phyloP scores from a whole-genome alignment of 1,284 basidiomycete genomes.

The Ceratobasidium theobromae region DNA sequence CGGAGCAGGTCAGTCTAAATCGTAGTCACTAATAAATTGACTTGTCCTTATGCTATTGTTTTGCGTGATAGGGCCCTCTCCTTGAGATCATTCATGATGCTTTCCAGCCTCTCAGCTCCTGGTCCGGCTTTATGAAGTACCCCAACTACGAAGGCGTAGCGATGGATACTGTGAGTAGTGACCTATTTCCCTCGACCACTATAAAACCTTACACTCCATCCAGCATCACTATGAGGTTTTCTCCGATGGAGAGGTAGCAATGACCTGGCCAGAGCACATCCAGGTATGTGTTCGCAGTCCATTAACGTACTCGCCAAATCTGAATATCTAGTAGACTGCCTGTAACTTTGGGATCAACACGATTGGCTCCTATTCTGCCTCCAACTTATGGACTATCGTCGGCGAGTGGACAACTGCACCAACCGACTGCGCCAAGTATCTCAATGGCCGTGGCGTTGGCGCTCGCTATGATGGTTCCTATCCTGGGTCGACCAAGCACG shows the following conservation, averaged over 20 bases:
- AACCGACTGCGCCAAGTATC: slow-evolving; percentile 81
- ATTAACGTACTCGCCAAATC: neutral
- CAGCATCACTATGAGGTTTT: slow-evolving; percentile 85
- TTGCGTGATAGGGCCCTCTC: slow-evolving; percentile 52
- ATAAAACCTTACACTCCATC: slow-evolving; percentile 44
- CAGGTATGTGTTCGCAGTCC: slow-evolving; percentile 39
- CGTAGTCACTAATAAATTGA: slow-evolving; percentile 40
- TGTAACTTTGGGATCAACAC: slow-evolving; percentile 50
- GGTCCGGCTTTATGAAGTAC: slow-evolving; percentile 65
- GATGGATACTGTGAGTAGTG: slow-evolving; percentile 51
- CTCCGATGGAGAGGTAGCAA: slow-evolving; percentile 54
- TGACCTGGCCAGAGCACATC: slow-evolving; percentile 64
- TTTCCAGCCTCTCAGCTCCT: slow-evolving; percentile 76
- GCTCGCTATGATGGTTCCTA: slow-evolving; percentile 79
- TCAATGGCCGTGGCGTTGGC: slow-evolving; percentile 48
- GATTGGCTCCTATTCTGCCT: slow-evolving; percentile 55
- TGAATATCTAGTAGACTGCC: slow-evolving; percentile 47
- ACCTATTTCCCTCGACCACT: slow-evolving; percentile 51
- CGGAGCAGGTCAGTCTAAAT: neutral
- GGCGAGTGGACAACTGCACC: slow-evolving; percentile 84
- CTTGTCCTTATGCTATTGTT: neutral
- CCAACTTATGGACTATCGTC: slow-evolving; percentile 70
- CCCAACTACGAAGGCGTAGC: slow-evolving; percentile 48
- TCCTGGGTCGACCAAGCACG: slow-evolving; percentile 64
- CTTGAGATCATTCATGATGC: slow-evolving; percentile 81